Evolutionary conservation across 2,329 filamentous ascomycete genomes (phyloP).

Genomic region (Zasmidium citrigriseum): DNA sequence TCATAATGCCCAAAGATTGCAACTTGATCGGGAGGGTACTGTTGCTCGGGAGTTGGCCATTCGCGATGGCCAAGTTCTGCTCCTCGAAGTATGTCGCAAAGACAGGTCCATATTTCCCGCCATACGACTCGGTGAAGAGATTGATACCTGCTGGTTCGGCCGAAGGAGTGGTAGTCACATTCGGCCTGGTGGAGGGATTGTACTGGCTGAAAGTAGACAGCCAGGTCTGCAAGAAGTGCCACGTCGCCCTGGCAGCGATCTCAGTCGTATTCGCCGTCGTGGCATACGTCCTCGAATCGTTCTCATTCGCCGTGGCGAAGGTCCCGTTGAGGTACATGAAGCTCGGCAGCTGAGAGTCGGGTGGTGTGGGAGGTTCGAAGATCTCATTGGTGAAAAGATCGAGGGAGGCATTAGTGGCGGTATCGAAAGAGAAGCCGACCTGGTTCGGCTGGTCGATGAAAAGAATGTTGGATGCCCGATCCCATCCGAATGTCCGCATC

Average conservation of each 20-base stretch:
- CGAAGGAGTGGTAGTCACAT: constrained; percentile 54
- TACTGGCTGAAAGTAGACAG: constrained; percentile 46
- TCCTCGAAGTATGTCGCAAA: constrained; percentile 61
- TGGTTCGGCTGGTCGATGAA: constrained; percentile 68
- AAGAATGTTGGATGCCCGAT: constrained; percentile 60
- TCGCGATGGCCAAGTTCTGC: constrained; percentile 61
- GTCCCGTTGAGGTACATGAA: constrained; percentile 62
- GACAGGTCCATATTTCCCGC: constrained; percentile 67
- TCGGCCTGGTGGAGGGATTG: constrained; percentile 43
- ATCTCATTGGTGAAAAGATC: constrained; percentile 47
- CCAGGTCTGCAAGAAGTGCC: constrained; percentile 66
- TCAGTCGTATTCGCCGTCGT: constrained; percentile 37
- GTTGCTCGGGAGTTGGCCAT: constrained; percentile 51
- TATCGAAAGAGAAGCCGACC: constrained; percentile 69
- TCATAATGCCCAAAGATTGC: constrained; percentile 67
- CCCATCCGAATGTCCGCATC: constrained; percentile 66
- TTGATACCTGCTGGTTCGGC: constrained; percentile 47
- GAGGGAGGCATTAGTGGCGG: constrained; percentile 61
- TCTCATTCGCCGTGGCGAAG: constrained; percentile 57
- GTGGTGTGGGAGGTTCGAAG: constrained; percentile 40
- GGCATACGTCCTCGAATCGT: constrained; percentile 15
- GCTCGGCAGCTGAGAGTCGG: constrained; percentile 16
- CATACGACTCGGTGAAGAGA: constrained; percentile 58
- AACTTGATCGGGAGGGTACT: constrained; percentile 62
- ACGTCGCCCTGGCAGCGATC: constrained; percentile 51